A percentile compares a stretch with the other conserved stretches of the same genome.
Evolutionary conservation across 768 basidiomycete species (phyloP).

Genomic region (Phanerochaete carnosa): DNA sequence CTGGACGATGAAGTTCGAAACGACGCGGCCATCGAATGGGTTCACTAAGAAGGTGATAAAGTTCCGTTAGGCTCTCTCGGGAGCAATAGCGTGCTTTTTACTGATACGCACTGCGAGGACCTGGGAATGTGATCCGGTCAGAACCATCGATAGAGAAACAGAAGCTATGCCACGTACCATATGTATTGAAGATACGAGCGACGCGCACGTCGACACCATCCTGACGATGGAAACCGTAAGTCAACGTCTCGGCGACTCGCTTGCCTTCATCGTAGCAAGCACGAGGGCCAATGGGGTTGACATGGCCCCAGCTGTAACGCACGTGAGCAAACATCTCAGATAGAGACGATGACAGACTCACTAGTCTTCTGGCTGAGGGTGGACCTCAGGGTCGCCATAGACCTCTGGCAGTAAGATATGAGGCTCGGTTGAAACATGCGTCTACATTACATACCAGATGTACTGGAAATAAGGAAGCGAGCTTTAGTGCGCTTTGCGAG

Average conservation of each 20-base stretch:
- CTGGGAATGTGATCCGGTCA: conserved; percentile 17
- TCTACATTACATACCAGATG: conserved; percentile 61
- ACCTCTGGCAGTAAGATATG: conserved; percentile 58
- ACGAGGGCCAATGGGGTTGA: conserved; percentile 96
- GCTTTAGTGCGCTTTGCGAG: conserved; percentile 97
- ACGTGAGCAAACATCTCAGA: conserved; percentile 12
- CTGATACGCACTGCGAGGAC: conserved; percentile 61
- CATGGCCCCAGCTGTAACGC: conserved; percentile 83
- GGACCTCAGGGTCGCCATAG: conserved; percentile 97
- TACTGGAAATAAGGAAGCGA: conserved; percentile 92
- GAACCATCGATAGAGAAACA: neutral
- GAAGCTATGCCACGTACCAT: conserved; percentile 42
- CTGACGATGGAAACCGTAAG: conserved; percentile 93
- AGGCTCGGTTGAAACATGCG: neutral
- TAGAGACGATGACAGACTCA: conserved; percentile 36
- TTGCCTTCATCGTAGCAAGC: conserved; percentile 99
- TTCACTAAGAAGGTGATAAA: conserved; percentile 60
- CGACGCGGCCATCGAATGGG: conserved; percentile 94
- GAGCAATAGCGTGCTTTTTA: neutral
- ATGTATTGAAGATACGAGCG: conserved; percentile 98
- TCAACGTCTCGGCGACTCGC: conserved; percentile 96
- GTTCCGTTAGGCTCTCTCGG: conserved; percentile 22
- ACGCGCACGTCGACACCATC: conserved; percentile 96
- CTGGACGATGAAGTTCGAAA: conserved; percentile 98
- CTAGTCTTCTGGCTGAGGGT: conserved; percentile 97